Conservation (phyloP, 371 early-diverging fungal genomes). For the Phascolomyces articulosus region DNA sequence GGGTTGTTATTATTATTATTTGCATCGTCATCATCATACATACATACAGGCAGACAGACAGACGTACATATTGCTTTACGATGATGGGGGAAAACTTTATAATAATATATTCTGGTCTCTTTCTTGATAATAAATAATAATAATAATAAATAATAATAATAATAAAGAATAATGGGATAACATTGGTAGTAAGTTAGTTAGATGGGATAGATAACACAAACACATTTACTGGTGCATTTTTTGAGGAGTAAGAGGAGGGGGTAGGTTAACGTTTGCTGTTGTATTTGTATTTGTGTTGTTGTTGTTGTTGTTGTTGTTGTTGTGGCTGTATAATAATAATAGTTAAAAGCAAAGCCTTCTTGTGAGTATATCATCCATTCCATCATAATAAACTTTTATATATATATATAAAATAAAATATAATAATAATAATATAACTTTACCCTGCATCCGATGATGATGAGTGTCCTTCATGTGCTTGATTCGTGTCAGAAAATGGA, state of each 20-base stretch:
- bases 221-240: constrained; percentile 34
- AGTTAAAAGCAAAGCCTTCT: constrained; percentile 8
- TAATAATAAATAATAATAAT: too few species aligned
- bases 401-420: too few species aligned
- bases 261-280: constrained; percentile 21
- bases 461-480: constrained; percentile 18
- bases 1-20: too few species aligned
- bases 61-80: too few species aligned
- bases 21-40: too few species aligned
- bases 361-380: constrained; percentile 7
- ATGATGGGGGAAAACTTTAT: too few species aligned
- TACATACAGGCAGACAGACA: too few species aligned
- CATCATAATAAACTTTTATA: too few species aligned
- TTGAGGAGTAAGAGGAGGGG: constrained; percentile 47
- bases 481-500: constrained; percentile 42
- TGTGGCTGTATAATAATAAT: background rate
- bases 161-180: too few species aligned
- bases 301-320: background rate
- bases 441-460: constrained; percentile 33
- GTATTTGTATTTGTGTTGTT: background rate
- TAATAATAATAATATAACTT: constrained; percentile 12
- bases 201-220: background rate
- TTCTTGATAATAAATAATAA: too few species aligned
- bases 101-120: too few species aligned
- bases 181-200: too few species aligned